These are phyloP conservation scores for Candida anglica DNA, from an alignment of 805 yeast genomes.

Conservation along the genomic window DNA sequence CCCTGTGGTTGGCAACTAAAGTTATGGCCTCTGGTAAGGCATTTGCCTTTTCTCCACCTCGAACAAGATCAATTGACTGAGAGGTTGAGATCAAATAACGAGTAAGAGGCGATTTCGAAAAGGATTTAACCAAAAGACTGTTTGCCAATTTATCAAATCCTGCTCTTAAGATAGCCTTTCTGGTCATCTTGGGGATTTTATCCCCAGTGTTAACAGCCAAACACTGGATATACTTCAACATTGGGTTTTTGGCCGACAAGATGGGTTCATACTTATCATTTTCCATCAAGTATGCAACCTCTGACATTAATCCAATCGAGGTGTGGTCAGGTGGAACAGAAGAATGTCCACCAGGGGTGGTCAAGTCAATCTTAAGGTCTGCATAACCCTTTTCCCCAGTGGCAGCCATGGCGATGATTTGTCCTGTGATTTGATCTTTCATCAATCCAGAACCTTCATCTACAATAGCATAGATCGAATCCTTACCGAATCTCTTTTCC, in stretches of 20 bases:
- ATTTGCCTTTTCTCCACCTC: slow-evolving; percentile 39
- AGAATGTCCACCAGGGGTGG: slow-evolving; percentile 75
- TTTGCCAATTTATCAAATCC: slow-evolving; percentile 33
- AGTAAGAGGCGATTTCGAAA: slow-evolving; percentile 16
- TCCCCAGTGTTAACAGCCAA: slow-evolving; percentile 46
- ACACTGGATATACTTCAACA: slow-evolving; percentile 56
- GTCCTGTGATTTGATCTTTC: slow-evolving; percentile 45
- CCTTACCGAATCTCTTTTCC: slow-evolving; percentile 51
- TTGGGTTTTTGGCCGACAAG: slow-evolving; percentile 55
- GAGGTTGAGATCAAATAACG: slow-evolving; percentile 32
- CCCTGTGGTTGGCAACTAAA: slow-evolving; percentile 31
- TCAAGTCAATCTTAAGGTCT: slow-evolving; percentile 41
- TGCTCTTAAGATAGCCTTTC: slow-evolving; percentile 31
- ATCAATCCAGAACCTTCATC: slow-evolving; percentile 65
- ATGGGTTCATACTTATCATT: slow-evolving; percentile 45
- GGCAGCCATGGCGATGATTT: slow-evolving; percentile 49
- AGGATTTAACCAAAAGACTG: slow-evolving; percentile 11
- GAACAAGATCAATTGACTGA: slow-evolving; percentile 33
- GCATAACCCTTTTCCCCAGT: slow-evolving; percentile 51
- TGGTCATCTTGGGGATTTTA: slow-evolving; percentile 17
- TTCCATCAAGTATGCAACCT: slow-evolving; percentile 57
- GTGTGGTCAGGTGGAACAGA: slow-evolving; percentile 79
- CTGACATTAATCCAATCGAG: slow-evolving; percentile 67
- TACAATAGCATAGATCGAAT: slow-evolving; percentile 56
- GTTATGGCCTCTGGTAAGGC: slow-evolving; percentile 36